A percentile compares a stretch with the other conserved stretches of the same genome.
phyloP scores from a whole-genome alignment of 441 rosid genomes.

The Pelargonium citronellum region DNA sequence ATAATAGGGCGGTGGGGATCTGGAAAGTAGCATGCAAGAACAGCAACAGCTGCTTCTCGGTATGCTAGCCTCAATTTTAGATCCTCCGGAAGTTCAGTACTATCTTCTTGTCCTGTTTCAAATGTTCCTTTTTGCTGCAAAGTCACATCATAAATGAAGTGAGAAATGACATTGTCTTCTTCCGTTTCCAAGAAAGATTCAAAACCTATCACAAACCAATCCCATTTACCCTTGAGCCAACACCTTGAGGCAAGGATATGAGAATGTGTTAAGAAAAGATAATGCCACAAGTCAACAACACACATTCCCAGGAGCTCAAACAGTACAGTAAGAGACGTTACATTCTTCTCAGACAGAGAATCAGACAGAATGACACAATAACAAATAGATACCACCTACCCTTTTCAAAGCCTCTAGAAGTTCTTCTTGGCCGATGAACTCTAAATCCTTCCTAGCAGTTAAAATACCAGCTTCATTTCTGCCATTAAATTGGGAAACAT shows the following conservation, averaged over 20 bases:
- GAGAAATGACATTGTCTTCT: constrained; percentile 12
- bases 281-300: not conserved
- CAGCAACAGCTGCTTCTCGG: constrained; percentile 91
- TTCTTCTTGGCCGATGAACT: constrained; percentile 80
- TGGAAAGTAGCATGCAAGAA: constrained; percentile 83
- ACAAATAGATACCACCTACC: constrained; percentile 38
- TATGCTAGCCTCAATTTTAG: constrained; percentile 81
- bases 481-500: constrained; percentile 29
- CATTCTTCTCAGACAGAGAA: not conserved
- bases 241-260: not conserved
- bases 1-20: constrained; percentile 68
- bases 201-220: not conserved
- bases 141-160: constrained; percentile 20
- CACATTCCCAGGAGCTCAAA: not conserved
- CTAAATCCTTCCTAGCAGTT: constrained; percentile 94
- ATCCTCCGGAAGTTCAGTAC: constrained; percentile 76
- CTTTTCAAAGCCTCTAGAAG: constrained; percentile 87
- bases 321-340: not conserved
- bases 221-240: not conserved
- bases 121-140: constrained; percentile 95
- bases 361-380: constrained; percentile 4
- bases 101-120: constrained; percentile 97
- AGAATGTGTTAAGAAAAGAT: constrained; percentile 9
- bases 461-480: constrained; percentile 98
- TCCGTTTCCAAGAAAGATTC: not conserved